phyloP scores from a whole-genome alignment of 2,329 filamentous ascomycete species.

The Ascochyta viciae-villosae region DNA sequence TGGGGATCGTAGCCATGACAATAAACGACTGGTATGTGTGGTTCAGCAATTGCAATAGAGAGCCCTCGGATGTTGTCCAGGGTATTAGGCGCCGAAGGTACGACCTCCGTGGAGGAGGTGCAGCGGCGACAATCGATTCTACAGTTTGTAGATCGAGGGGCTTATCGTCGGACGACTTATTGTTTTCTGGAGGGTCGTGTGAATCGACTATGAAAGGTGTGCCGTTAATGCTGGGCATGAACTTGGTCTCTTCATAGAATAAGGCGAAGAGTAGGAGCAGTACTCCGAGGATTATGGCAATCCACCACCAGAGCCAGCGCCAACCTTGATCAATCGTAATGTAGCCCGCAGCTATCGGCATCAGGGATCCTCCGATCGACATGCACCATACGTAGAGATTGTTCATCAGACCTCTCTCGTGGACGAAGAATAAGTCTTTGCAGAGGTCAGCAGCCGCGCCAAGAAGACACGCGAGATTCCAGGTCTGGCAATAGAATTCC shows the following conservation, averaged over 20 bases:
- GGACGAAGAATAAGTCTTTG: conserved; percentile 56
- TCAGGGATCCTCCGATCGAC: conserved; percentile 47
- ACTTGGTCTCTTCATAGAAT: conserved; percentile 51
- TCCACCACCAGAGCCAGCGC: conserved; percentile 62
- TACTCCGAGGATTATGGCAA: conserved; percentile 11
- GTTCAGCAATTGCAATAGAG: not conserved
- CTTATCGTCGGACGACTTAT: conserved; percentile 1
- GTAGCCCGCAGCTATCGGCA: conserved; percentile 52
- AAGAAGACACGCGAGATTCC: too few relatives aligned
- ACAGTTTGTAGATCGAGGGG: conserved; percentile 5
- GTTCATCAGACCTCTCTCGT: conserved; percentile 58
- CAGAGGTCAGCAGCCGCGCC: not conserved
- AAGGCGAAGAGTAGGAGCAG: conserved; percentile 52
- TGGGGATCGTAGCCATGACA: conserved; percentile 11
- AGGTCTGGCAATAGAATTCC: not conserved
- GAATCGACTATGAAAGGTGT: not conserved
- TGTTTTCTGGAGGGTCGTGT: not conserved
- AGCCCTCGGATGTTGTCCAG: conserved; percentile 7
- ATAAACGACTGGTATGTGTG: conserved; percentile 13
- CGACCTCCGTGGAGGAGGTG: conserved; percentile 5
- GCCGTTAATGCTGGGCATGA: conserved; percentile 19
- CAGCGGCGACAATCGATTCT: conserved; percentile 3
- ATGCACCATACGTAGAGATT: conserved; percentile 53
- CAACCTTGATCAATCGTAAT: conserved; percentile 55
- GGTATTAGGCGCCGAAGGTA: conserved; percentile 8